Evolutionary conservation across 148 eudicot genomes (phyloP).

Genomic region (Amaranthus palmeri): DNA sequence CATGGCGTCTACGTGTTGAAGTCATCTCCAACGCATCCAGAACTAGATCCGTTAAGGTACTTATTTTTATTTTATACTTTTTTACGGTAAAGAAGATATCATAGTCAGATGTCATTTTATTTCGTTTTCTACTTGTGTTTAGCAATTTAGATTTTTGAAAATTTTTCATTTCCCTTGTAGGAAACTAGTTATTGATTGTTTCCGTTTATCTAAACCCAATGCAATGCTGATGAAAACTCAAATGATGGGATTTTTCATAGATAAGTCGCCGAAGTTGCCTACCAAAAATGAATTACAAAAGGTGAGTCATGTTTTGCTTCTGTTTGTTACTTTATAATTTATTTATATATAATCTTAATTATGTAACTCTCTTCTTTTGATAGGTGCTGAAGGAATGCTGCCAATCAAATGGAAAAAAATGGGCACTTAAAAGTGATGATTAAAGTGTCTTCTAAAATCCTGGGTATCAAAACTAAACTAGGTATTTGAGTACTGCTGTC

Average conservation of each 20-base stretch:
- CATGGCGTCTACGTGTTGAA: conserved; percentile 67
- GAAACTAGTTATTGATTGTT: conserved; percentile 31
- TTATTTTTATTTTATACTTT: background rate
- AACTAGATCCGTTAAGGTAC: conserved; percentile 64
- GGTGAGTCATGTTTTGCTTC: conserved; percentile 28
- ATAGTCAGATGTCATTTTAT: background rate
- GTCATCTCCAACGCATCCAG: conserved; percentile 60
- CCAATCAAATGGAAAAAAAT: conserved; percentile 45
- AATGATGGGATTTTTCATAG: conserved; percentile 66
- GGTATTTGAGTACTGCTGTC: too few species aligned
- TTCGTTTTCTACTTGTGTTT: background rate
- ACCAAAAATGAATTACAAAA: conserved; percentile 49
- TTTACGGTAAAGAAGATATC: too few species aligned
- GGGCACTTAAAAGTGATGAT: conserved; percentile 48
- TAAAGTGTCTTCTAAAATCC: too few species aligned
- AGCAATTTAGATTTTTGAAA: background rate
- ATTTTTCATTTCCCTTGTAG: conserved; percentile 34
- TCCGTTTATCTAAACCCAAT: conserved; percentile 27
- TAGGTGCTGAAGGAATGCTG: conserved; percentile 63
- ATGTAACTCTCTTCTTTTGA: background rate
- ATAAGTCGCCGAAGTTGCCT: conserved; percentile 49
- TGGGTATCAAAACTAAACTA: conserved; percentile 24
- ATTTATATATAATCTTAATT: background rate
- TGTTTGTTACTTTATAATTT: background rate
- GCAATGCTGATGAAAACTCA: conserved; percentile 72